Evolutionary conservation across 352 stramenopile species (phyloP), one percentile per base, ranked within the genome.

Genomic region (Globisporangium takayamanum): DNA sequence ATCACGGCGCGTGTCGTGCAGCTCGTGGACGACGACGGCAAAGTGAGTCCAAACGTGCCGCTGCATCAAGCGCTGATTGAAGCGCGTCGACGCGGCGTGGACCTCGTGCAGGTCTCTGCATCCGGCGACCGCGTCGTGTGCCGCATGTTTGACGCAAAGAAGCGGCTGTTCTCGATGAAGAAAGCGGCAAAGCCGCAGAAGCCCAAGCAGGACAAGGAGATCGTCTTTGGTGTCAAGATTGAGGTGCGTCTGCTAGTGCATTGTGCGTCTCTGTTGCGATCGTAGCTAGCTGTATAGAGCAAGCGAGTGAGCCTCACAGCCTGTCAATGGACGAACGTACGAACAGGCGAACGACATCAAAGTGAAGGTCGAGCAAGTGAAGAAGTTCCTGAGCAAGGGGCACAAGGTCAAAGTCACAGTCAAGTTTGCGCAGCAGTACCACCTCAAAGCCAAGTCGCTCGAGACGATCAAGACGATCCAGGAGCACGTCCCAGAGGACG

Each of bases 401-500:
- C 81, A 92, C 70, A 89, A 89, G 59, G 81, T 92, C 39, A 89
- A 89, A 63, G 68, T 88, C 18, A 84, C 76, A 18, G 63, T 89
- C 66, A 87, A 86, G 60, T 92, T 86, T 53, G 68, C 61, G 14
- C 69, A 76, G 28, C 69, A 84, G 20, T 82, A 79, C 59, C 75
- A 88, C 50, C 66, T 89, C 25, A 84, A 86, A 60, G 39, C 63
- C 30, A 67, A 71, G 26, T 72, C 75, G 28, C 37, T 82, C 49
- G 65, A 75, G 36, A 74, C 87, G 58, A 50, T 91, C 46, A 53
- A 68, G 48, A 16, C 53, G 26, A 86, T 91, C 52, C 62, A 70
- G 54, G 65, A 71, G n/a, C 45, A 60, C n/a, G 58, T 91, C 55
- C 64, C 69, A 50, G 50, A 60, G 1, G 69, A 84, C 18, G 62